phyloP scores from a whole-genome alignment of 164 flowering plant species.

The Liquidambar formosana region DNA sequence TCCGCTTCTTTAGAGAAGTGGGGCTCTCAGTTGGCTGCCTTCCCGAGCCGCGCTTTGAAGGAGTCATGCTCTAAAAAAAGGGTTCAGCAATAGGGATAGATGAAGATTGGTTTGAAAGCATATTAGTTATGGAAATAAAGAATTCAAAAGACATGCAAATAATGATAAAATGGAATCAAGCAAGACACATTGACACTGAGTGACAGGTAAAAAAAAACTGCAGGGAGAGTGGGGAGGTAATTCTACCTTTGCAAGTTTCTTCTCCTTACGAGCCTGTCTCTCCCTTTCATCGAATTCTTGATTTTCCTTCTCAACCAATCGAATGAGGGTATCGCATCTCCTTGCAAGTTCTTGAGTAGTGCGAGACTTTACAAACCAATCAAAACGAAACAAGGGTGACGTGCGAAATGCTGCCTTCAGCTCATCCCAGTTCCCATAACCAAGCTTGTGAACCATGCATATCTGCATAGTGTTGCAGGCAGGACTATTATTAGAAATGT shows the following conservation, averaged over 20 bases:
- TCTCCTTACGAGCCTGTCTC: slow-evolving; percentile 96
- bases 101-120: neutral
- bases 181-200: too few relatives aligned
- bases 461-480: slow-evolving; percentile 41
- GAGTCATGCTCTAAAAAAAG: slow-evolving; percentile 48
- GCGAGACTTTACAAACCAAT: slow-evolving; percentile 98
- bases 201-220: too few relatives aligned
- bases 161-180: neutral
- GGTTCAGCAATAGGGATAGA: neutral
- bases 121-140: neutral
- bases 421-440: slow-evolving; percentile 99
- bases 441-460: slow-evolving; percentile 99
- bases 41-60: slow-evolving; percentile 71
- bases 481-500: neutral
- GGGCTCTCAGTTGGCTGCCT: slow-evolving; percentile 65
- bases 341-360: slow-evolving; percentile 99
- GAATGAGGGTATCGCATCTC: slow-evolving; percentile 94
- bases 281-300: slow-evolving; percentile 97
- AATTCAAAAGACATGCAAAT: neutral
- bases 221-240: neutral
- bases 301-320: slow-evolving; percentile 92
- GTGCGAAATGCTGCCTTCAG: slow-evolving; percentile 95
- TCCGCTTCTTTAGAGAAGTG: slow-evolving; percentile 62
- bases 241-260: slow-evolving; percentile 92
- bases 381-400: slow-evolving; percentile 92